A percentile compares a stretch with the other conserved stretches of the same genome.
Conservation (phyloP, 2,329 filamentous ascomycete species). For the Ilyonectria robusta region DNA sequence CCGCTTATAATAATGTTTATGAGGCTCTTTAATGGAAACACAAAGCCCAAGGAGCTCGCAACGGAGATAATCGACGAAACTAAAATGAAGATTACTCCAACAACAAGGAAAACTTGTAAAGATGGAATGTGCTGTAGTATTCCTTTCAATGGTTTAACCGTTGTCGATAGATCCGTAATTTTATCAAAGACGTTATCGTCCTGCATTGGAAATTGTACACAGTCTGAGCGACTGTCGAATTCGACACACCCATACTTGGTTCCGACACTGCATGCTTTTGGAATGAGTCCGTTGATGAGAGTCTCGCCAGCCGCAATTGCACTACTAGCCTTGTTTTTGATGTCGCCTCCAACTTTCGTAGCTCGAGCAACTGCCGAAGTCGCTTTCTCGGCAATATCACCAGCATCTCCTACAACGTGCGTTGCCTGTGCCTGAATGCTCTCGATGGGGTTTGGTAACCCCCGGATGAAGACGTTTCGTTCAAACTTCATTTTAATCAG, state of each 20-base stretch:
- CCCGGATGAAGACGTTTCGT: too few relatives aligned
- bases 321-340: constrained; percentile 24
- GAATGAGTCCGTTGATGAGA: constrained; percentile 18
- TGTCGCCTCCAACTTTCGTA: constrained; percentile 16
- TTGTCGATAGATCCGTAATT: too few relatives aligned
- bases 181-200: constrained; percentile 11
- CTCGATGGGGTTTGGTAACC: constrained; percentile 7
- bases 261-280: constrained; percentile 15
- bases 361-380: constrained; percentile 19
- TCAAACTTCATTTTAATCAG: too few relatives aligned
- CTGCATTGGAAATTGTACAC: constrained; percentile 19
- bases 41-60: too few relatives aligned
- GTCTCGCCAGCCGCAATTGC: constrained; percentile 22
- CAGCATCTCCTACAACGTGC: constrained; percentile 13
- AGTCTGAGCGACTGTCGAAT: constrained; percentile 21
- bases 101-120: too few relatives aligned
- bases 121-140: too few relatives aligned
- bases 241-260: constrained; percentile 19
- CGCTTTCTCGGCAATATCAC: constrained; percentile 16
- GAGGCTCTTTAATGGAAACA: too few relatives aligned
- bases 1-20: too few relatives aligned
- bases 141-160: too few relatives aligned
- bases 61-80: too few relatives aligned
- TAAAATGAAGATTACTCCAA: too few relatives aligned
- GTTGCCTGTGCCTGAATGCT: constrained; percentile 19